Conservation (phyloP, 768 basidiomycete species). For the Mycena crocata region DNA sequence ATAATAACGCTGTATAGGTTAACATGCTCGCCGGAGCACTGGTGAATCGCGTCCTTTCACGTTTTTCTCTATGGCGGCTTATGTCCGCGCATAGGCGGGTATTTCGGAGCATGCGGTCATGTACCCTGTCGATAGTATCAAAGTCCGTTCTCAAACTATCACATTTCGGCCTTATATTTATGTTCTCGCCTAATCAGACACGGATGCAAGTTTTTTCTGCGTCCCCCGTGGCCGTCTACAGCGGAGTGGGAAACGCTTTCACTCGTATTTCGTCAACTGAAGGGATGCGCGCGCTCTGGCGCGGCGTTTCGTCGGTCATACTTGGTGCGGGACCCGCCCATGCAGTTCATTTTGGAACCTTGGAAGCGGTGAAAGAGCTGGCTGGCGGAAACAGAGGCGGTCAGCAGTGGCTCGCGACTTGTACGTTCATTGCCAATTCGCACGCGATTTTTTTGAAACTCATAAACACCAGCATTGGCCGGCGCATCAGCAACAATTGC, state of each 20-base stretch:
- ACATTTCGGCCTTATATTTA: background rate
- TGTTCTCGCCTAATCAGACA: slow-evolving; percentile 69
- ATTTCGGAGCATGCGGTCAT: slow-evolving; percentile 99
- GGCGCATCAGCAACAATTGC: slow-evolving; percentile 96
- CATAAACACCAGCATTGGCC: slow-evolving; percentile 73
- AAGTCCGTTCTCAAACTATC: slow-evolving; percentile 64
- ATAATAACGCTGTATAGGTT: slow-evolving; percentile 61
- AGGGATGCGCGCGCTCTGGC: slow-evolving; percentile 91
- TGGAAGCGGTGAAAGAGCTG: slow-evolving; percentile 95
- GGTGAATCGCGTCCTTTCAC: slow-evolving; percentile 61
- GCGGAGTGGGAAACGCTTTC: slow-evolving; percentile 90
- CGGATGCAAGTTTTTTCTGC: slow-evolving; percentile 98
- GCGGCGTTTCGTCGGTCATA: slow-evolving; percentile 95
- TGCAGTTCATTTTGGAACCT: slow-evolving; percentile 96
- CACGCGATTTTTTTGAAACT: slow-evolving; percentile 21
- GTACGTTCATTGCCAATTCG: slow-evolving; percentile 59
- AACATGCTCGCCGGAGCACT: slow-evolving; percentile 98
- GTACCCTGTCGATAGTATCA: slow-evolving; percentile 98
- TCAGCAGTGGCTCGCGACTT: slow-evolving; percentile 90
- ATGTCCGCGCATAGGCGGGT: slow-evolving; percentile 75
- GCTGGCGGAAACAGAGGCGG: slow-evolving; percentile 86
- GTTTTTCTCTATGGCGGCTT: slow-evolving; percentile 15
- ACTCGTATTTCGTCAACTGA: slow-evolving; percentile 94
- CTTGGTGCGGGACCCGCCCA: slow-evolving; percentile 98
- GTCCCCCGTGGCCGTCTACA: slow-evolving; percentile 87